These are phyloP conservation scores for Aspergillus aculeatinus DNA, from an alignment of 2,329 filamentous ascomycete genomes.

Conservation along the genomic window DNA sequence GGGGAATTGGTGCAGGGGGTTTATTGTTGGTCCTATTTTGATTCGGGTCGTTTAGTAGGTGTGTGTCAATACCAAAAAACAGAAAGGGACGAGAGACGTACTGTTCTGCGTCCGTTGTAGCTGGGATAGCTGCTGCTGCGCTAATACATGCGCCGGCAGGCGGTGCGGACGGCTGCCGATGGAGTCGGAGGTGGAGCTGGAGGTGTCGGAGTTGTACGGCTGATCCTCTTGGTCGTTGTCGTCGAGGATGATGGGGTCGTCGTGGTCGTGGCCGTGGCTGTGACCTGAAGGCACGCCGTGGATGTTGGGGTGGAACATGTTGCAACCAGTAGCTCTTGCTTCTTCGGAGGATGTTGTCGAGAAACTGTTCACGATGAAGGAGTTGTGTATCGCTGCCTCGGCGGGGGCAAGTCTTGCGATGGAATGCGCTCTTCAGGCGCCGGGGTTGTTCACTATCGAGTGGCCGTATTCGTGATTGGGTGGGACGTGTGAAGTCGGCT, in stretches of 20 bases:
- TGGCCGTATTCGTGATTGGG: too few species aligned
- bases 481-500: too few species aligned
- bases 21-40: too few species aligned
- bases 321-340: background rate
- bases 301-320: constrained; percentile 20
- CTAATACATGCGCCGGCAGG: background rate
- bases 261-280: constrained; percentile 9
- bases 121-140: background rate
- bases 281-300: background rate
- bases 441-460: too few species aligned
- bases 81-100: background rate
- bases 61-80: too few species aligned
- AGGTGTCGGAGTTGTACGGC: background rate
- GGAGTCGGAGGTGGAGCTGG: too few species aligned
- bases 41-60: too few species aligned
- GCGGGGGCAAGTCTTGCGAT: too few species aligned
- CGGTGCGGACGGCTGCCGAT: background rate
- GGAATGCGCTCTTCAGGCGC: too few species aligned
- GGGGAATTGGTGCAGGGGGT: too few species aligned
- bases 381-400: too few species aligned
- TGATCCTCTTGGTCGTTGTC: constrained; percentile 20
- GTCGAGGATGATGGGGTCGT: constrained; percentile 20
- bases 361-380: background rate
- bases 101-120: background rate
- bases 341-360: background rate